phyloP scores from a whole-genome alignment of 169 alveolate genomes.

The Plasmodium ovale region DNA sequence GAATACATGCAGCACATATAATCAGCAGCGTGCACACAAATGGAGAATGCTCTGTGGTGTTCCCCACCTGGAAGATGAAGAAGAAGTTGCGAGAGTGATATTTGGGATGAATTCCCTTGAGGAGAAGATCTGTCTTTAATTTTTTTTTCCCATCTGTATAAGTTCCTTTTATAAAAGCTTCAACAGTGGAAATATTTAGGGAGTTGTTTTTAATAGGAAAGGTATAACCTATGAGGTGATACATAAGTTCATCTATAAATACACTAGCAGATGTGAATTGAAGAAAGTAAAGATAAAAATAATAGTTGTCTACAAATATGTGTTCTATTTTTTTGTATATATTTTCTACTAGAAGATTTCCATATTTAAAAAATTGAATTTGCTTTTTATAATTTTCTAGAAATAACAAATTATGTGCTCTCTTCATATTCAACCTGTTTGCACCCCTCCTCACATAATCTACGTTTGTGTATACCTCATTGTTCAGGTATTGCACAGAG shows the following conservation, averaged over 20 bases:
- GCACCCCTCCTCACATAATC: not conserved
- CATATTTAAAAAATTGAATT: constrained; percentile 75
- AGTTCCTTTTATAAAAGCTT: constrained; percentile 63
- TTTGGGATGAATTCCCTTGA: constrained; percentile 35
- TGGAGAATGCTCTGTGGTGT: not conserved
- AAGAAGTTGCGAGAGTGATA: constrained; percentile 44
- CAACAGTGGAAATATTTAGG: constrained; percentile 21
- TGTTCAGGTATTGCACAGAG: constrained; percentile 66
- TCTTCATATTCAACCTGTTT: not conserved
- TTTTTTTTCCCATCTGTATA: constrained; percentile 30
- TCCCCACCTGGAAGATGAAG: constrained; percentile 53
- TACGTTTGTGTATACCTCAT: constrained; percentile 25
- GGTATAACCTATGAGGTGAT: constrained; percentile 71
- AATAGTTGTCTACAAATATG: constrained; percentile 75
- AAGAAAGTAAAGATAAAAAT: constrained; percentile 70
- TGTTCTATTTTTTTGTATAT: constrained; percentile 72
- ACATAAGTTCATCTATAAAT: constrained; percentile 56
- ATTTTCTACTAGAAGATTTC: constrained; percentile 74
- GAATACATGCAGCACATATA: too few species aligned
- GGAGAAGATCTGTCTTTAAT: constrained; percentile 24
- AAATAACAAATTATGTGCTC: constrained; percentile 24
- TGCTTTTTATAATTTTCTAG: constrained; percentile 65
- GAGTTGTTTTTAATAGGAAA: constrained; percentile 62
- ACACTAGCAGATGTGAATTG: constrained; percentile 74
- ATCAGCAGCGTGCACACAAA: not conserved